phyloP scores from a whole-genome alignment of 2,329 filamentous ascomycete species.

The Diatrype stigma region DNA sequence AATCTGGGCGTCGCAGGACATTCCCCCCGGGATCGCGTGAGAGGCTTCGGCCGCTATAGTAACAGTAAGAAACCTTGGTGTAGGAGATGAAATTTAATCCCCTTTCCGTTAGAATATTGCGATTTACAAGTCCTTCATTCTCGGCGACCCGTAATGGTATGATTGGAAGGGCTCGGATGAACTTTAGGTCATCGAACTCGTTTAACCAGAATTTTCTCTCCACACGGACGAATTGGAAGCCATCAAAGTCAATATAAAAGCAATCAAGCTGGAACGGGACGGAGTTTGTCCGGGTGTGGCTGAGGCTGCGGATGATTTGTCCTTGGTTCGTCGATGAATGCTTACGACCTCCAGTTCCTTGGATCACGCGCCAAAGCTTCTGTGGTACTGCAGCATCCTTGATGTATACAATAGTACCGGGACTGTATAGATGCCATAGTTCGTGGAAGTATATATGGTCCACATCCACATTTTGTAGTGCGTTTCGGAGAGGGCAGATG shows the following conservation, averaged over 20 bases:
- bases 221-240: neutral
- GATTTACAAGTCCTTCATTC: neutral
- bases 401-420: neutral
- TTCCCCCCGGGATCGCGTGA: neutral
- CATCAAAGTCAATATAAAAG: neutral
- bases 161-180: neutral
- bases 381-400: neutral
- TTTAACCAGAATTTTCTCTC: neutral
- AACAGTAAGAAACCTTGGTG: neutral
- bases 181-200: neutral
- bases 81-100: neutral
- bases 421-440: neutral
- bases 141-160: neutral
- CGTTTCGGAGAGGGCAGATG: neutral
- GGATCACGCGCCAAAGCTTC: neutral
- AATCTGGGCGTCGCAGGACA: neutral
- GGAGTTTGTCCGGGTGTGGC: neutral
- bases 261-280: neutral
- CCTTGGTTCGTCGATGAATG: too few relatives aligned
- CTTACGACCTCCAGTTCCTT: neutral
- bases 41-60: neutral
- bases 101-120: neutral
- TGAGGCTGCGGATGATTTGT: neutral
- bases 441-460: neutral
- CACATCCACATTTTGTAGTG: neutral